phyloP scores from a whole-genome alignment of 768 basidiomycete species.

The Fomitopsis serialis region DNA sequence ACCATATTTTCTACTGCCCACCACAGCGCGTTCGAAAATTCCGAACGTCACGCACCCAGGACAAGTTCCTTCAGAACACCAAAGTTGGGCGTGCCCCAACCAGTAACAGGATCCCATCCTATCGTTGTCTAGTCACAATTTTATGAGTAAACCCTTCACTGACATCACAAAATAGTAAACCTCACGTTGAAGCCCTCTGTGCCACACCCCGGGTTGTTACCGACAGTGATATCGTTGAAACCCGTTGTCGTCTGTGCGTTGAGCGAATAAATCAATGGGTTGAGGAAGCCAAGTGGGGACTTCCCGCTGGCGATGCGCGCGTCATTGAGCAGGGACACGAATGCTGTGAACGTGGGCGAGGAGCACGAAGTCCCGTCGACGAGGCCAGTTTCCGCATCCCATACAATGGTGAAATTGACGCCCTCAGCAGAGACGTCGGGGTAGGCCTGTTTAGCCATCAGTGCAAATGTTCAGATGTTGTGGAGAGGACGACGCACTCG shows the following conservation, averaged over 20 bases:
- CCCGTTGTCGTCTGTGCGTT: conserved; percentile 11
- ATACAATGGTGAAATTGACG: conserved; percentile 51
- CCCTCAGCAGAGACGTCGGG: conserved; percentile 42
- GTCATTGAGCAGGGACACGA: conserved; percentile 35
- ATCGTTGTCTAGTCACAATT: conserved; percentile 17
- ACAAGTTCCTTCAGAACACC: conserved; percentile 7
- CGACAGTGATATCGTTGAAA: conserved; percentile 49
- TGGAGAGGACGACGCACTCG: not conserved
- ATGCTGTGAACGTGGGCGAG: conserved; percentile 27
- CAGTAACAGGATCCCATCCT: conserved; percentile 30
- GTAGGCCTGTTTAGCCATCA: conserved; percentile 19
- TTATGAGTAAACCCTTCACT: too few species aligned
- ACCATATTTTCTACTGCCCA: too few species aligned
- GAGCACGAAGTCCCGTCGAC: conserved; percentile 42
- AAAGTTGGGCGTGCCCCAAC: conserved; percentile 18
- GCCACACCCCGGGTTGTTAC: conserved; percentile 60
- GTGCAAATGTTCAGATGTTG: not conserved
- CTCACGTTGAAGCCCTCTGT: conserved; percentile 40
- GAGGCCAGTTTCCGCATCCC: conserved; percentile 34
- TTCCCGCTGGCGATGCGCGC: conserved; percentile 27
- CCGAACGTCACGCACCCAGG: not conserved
- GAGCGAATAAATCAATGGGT: conserved; percentile 29
- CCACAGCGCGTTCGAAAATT: too few species aligned
- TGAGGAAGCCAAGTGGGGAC: conserved; percentile 33
- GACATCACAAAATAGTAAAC: conserved; percentile 4